These are phyloP conservation scores for Candida namnaoensis DNA, from an alignment of 805 yeast genomes.

Conservation along the genomic window DNA sequence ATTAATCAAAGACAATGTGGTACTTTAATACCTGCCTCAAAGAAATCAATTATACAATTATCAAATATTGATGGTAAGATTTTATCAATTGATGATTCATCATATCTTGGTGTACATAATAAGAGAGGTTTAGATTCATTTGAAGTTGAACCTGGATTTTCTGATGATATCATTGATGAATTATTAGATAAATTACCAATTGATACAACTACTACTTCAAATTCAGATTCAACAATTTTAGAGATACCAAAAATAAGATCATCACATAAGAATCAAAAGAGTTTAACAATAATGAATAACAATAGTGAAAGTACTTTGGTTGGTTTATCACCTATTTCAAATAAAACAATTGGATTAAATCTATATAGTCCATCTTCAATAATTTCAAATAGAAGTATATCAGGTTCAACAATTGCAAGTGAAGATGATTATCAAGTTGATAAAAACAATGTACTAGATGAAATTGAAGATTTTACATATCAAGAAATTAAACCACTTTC, in stretches of 20 bases:
- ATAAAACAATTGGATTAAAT: too few species aligned
- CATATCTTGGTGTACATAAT: slow-evolving; percentile 49
- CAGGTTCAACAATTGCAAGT: slow-evolving; percentile 12
- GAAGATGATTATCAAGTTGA: background rate
- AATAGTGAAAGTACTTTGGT: slow-evolving; percentile 9
- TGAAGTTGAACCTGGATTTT: slow-evolving; percentile 12
- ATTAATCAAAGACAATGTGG: slow-evolving; percentile 46
- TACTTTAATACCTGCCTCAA: slow-evolving; percentile 52
- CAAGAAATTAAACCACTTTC: slow-evolving; percentile 4
- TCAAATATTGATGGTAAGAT: slow-evolving; percentile 30
- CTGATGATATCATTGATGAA: slow-evolving; percentile 13
- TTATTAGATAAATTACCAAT: slow-evolving; percentile 9
- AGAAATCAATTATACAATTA: slow-evolving; percentile 37
- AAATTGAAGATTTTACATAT: slow-evolving; percentile 12
- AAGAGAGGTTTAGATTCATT: slow-evolving; percentile 18
- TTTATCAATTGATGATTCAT: slow-evolving; percentile 43
- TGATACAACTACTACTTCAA: background rate
- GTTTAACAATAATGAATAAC: slow-evolving; percentile 9
- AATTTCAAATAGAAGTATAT: slow-evolving; percentile 5
- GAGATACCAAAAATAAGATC: slow-evolving; percentile 4
- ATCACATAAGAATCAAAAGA: slow-evolving; percentile 3
- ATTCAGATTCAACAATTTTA: too few species aligned
- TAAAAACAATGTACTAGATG: slow-evolving; percentile 1
- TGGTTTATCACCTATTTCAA: too few species aligned
- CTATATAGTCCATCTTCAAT: slow-evolving; percentile 3